Base-by-base conservation (phyloP, 2,329 filamentous ascomycete species). In the Teratosphaeria zuluensis region DNA sequence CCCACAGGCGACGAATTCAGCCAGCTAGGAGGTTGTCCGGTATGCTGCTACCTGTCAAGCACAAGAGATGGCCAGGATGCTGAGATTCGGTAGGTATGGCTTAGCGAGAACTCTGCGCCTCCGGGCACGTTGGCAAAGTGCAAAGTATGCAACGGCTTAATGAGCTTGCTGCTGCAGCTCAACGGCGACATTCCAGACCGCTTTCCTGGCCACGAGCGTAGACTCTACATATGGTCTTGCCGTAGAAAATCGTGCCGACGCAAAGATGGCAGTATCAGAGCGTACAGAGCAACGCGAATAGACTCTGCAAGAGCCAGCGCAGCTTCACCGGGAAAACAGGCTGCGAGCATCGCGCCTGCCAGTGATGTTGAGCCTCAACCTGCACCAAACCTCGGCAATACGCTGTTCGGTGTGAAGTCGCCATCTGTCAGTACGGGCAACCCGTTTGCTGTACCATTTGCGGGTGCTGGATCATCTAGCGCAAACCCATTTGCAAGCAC, bases 191-290 rank as follows among this genome's bases (percentile, higher is more conserved):
- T 97, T 3, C 92, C 91, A 14, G 88, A 92, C 58, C 81, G 84
- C 54, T 96, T 96, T 69, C 88, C 91, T 1, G 85, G 86, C 58
- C 90, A 97, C 74, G 90, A 96, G 69, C 82, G 94, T 65, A 84
- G 92, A 62, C 72, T 99, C 19, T 97, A 96, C 69, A 80, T 99
- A 12, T 91, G 95, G 72, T 83, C 83, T 19, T 99, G 94, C 73
- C 82, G 85, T 60, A 81, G 84, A 64, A 89, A 89, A 72, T 78
- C 84, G 11, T 99, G 94, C 71, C 84, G 89, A 67, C 82, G 92
- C 63, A 92, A 90, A 68, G 81, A 86, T 21, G 94, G 94, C 1
- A 92, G 88, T 70, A 81, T 96, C 59, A 83, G 92, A 31, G 88
- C 81, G 0, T 70, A 96, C 48, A 80, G 92, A 60, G 88, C 86